These are phyloP conservation scores for Nymphaea thermarum DNA, from an alignment of 164 flowering plant genomes.

Conservation along the genomic window DNA sequence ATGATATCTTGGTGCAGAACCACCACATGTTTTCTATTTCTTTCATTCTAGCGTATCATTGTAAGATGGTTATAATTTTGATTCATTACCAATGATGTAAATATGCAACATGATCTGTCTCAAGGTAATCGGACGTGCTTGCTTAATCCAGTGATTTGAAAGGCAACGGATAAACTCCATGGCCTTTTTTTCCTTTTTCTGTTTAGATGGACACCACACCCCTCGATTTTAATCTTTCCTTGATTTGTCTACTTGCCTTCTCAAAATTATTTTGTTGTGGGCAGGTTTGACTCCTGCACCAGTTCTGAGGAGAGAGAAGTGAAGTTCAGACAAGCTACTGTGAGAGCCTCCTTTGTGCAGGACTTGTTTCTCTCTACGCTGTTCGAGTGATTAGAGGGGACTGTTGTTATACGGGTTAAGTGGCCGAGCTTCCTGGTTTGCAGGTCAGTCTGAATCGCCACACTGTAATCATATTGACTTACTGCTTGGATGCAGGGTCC, in stretches of 20 bases:
- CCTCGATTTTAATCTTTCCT: neutral
- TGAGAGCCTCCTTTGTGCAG: constrained; percentile 63
- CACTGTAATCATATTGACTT: too few species aligned
- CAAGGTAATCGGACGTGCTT: too few species aligned
- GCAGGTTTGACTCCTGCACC: constrained; percentile 64
- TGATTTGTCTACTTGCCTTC: neutral
- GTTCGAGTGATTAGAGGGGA: constrained; percentile 26
- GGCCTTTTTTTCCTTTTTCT: neutral
- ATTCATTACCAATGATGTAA: too few species aligned
- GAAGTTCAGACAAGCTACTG: constrained; percentile 54
- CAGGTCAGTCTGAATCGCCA: constrained; percentile 1
- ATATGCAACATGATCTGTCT: too few species aligned
- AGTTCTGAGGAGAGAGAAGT: constrained; percentile 66
- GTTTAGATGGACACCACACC: neutral
- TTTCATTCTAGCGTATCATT: too few species aligned
- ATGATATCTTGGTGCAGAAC: too few species aligned
- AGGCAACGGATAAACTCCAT: too few species aligned
- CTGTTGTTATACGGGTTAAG: neutral
- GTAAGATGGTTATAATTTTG: too few species aligned
- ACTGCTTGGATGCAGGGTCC: constrained; percentile 3
- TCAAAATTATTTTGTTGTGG: constrained; percentile 1
- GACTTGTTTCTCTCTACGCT: constrained; percentile 61
- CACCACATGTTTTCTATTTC: too few species aligned
- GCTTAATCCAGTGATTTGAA: too few species aligned
- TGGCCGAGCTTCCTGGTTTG: too few species aligned